Evolutionary conservation across 192 early-diverging fungal species (phyloP), one percentile per base, ranked within the genome.

Genomic region (Coemansia pectinata): DNA sequence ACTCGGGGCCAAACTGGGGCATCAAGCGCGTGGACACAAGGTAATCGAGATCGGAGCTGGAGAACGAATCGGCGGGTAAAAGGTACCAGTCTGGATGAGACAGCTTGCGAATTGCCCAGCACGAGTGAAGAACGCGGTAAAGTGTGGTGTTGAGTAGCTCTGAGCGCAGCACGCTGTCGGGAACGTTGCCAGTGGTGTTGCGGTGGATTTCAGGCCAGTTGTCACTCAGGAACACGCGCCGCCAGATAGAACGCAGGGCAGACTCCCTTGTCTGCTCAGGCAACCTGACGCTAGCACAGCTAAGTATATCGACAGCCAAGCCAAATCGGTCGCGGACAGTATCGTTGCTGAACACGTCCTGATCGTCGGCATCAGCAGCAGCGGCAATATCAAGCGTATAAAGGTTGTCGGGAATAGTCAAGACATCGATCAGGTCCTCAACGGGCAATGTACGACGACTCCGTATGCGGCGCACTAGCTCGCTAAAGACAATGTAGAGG

Each of bases 161-260:
- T 10, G 50, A 34, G 25, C 79, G 70, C 64, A 81, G 45, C 21
- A 62, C 63, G 27, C 38, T 52, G 66, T 76, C 79, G 4, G 79
- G 71, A 12, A 71, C 48, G 10, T 71, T 67, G 15, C 71, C 59
- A 7, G 65, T 34, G 14, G 73, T 42, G 0, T 44, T 55, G 45
- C 25, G 42, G 17, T 48, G 72, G 4, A 78, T 65, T 27, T 27
- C 59, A 0, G 5, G 29, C 81, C 81, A 83, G 50, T 83, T 66
- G 63, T 83, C 81, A 38, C 59, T 72, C 15, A 74, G 25, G 19
- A 72, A 83, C 12, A 75, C 69, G 11, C 81, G 81, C n/a, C 81
- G 76, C 81, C 81, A 83, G 25, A 75, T 72, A 12, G 76, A 74
- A 7, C 66, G 53, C 36, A 83, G 25, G 3, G 72, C 66, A 7